phyloP scores from a whole-genome alignment of 495 filamentous ascomycete genomes.

The Aspergillus steynii region DNA sequence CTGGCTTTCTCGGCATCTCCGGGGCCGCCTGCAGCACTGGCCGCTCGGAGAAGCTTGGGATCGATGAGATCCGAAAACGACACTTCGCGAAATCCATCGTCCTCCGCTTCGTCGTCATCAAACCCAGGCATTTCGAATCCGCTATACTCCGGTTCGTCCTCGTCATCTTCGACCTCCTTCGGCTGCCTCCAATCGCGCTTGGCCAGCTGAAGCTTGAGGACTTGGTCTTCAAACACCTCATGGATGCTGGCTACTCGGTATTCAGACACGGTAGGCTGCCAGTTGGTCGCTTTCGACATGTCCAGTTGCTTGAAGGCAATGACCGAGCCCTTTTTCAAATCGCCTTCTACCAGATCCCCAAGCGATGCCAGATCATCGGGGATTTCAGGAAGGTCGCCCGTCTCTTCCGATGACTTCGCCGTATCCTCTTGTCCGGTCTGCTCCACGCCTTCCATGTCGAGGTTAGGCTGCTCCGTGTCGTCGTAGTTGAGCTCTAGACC shows the following conservation, averaged over 20 bases:
- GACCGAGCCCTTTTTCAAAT: constrained; percentile 62
- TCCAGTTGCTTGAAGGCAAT: constrained; percentile 79
- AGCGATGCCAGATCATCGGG: constrained; percentile 63
- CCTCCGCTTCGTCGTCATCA: constrained; percentile 51
- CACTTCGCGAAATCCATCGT: constrained; percentile 54
- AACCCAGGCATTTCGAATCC: constrained; percentile 67
- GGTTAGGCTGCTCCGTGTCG: constrained; percentile 31
- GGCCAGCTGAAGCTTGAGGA: constrained; percentile 64
- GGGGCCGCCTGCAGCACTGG: constrained; percentile 15
- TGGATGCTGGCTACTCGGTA: constrained; percentile 67
- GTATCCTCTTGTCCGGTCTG: constrained; percentile 1
- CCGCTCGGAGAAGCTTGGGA: constrained; percentile 57
- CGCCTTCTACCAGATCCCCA: constrained; percentile 50
- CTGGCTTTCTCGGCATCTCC: constrained; percentile 33
- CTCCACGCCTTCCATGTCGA: constrained; percentile 10
- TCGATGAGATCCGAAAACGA: constrained; percentile 60
- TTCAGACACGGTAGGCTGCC: constrained; percentile 71
- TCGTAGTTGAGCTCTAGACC: constrained; percentile 56
- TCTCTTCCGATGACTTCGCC: constrained; percentile 26
- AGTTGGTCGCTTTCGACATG: constrained; percentile 71
- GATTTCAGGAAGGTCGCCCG: constrained; percentile 63
- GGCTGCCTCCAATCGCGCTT: constrained; percentile 61
- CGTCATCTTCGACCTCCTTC: constrained; percentile 48
- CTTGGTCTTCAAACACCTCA: constrained; percentile 46
- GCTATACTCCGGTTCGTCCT: constrained; percentile 59